Percentiles rank a stretch among this genome's conserved stretches.
phyloP scores from a whole-genome alignment of 2,329 filamentous ascomycete genomes.

The Penicillium sp. region DNA sequence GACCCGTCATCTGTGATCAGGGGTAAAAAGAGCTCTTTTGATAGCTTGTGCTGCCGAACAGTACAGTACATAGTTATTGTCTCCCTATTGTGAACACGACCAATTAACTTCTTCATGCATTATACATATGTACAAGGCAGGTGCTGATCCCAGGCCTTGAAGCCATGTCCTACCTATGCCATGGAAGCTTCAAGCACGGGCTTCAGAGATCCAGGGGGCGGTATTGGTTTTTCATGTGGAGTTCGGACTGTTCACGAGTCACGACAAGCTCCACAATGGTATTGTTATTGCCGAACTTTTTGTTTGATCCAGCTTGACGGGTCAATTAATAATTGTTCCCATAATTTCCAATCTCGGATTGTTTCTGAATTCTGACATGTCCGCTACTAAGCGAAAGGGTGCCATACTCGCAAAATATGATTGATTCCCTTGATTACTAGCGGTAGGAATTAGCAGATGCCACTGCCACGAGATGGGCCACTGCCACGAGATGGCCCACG shows the following conservation, averaged over 20 bases:
- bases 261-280: constrained; percentile 3
- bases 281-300: constrained; percentile 8
- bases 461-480: not conserved
- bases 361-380: not conserved
- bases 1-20: not conserved
- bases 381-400: not conserved
- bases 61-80: not conserved
- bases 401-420: not conserved
- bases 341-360: not conserved
- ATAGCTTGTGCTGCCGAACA: not conserved
- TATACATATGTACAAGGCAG: no score
- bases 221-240: constrained; percentile 6
- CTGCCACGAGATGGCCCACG: not conserved
- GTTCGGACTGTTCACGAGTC: not conserved
- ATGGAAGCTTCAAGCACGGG: not conserved
- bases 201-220: not conserved
- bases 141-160: not conserved
- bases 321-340: constrained; percentile 3
- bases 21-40: not conserved
- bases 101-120: not conserved
- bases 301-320: not conserved
- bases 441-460: no score
- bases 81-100: not conserved
- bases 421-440: not conserved
- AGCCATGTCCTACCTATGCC: not conserved